Evolutionary conservation across 108 stramenopile genomes (phyloP).

Genomic region (Parietichytrium sp.): DNA sequence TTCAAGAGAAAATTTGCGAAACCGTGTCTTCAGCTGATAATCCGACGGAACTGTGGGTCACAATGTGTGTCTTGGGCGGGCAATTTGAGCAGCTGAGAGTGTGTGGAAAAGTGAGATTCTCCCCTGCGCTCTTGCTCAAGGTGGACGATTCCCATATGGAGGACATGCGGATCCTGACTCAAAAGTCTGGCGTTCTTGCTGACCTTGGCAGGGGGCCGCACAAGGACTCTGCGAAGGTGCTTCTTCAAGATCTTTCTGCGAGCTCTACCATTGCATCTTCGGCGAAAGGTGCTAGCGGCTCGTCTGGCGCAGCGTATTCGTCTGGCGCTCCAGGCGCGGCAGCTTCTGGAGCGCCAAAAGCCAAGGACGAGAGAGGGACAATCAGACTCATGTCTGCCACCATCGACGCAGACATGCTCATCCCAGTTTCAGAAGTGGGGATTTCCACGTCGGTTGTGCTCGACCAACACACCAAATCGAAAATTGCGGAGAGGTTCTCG

Average conservation of each 20-base stretch:
- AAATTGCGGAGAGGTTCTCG: too few relatives aligned
- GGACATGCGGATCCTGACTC: background rate
- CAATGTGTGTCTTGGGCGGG: constrained; percentile 2
- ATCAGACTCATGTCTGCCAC: constrained; percentile 8
- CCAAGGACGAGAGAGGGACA: background rate
- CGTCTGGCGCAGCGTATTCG: too few relatives aligned
- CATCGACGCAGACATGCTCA: background rate
- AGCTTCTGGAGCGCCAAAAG: too few relatives aligned
- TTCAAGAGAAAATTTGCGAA: background rate
- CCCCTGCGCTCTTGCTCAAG: background rate
- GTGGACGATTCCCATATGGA: background rate
- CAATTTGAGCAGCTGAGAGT: background rate
- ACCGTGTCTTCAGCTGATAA: too few relatives aligned
- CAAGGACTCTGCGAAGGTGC: background rate
- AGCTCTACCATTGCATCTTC: background rate
- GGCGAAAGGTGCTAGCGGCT: background rate
- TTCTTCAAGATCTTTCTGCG: background rate
- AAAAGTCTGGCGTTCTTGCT: background rate
- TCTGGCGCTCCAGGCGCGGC: too few relatives aligned
- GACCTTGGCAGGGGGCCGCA: background rate
- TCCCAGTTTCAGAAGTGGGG: background rate
- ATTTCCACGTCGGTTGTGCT: too few relatives aligned
- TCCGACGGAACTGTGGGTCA: background rate
- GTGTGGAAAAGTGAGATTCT: constrained; percentile 17
- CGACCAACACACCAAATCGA: too few relatives aligned